A percentile compares a stretch with the other conserved stretches of the same genome.
These are phyloP conservation scores for Teratosphaeria pseudoeucalypti DNA, from an alignment of 2,329 filamentous ascomycete genomes.

Conservation along the genomic window DNA sequence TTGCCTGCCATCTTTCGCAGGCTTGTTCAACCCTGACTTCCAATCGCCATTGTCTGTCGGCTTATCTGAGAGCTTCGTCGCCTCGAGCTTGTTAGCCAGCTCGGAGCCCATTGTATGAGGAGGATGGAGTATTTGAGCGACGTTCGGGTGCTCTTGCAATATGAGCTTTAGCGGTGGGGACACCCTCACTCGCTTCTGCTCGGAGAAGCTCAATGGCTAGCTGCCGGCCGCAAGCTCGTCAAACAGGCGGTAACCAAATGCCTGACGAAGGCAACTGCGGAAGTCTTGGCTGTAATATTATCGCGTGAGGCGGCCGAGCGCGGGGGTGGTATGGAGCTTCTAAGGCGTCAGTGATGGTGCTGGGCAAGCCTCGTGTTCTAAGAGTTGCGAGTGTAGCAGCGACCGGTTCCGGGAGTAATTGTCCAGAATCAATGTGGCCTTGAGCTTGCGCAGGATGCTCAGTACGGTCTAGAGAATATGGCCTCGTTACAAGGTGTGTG, in stretches of 20 bases:
- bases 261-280: not conserved
- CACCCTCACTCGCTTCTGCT: not conserved
- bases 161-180: not conserved
- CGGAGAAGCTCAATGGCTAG: not conserved
- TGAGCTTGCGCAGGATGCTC: not conserved
- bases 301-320: not conserved
- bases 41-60: slow-evolving; percentile 54
- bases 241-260: not conserved
- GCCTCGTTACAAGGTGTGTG: not conserved
- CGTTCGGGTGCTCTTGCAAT: not conserved
- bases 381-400: not conserved
- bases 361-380: not conserved
- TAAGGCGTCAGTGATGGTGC: not conserved
- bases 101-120: slow-evolving; percentile 35
- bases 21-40: slow-evolving; percentile 63
- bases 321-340: not conserved
- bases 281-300: not conserved
- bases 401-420: not conserved
- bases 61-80: slow-evolving; percentile 41
- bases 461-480: not conserved
- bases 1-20: slow-evolving; percentile 62
- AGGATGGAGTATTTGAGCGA: not conserved
- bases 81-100: slow-evolving; percentile 47
- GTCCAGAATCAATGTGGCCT: not conserved
- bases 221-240: not conserved